These are phyloP conservation scores for Magnolia sinica DNA, from an alignment of 164 flowering plant species.

Conservation along the genomic window DNA sequence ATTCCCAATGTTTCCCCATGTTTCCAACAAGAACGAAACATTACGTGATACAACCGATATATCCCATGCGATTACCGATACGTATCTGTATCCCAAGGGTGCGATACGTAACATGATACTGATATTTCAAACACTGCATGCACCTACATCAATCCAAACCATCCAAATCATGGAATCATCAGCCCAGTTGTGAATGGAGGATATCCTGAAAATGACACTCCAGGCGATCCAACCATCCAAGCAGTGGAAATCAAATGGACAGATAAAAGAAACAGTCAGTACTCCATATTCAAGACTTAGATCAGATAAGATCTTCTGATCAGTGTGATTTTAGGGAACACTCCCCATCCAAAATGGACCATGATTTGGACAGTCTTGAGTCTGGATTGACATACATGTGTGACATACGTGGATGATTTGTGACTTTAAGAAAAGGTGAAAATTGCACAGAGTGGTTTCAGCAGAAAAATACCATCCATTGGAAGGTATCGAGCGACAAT, in stretches of 20 bases:
- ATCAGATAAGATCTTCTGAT: neutral
- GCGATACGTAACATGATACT: too few relatives aligned
- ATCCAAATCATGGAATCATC: too few relatives aligned
- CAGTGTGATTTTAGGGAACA: too few relatives aligned
- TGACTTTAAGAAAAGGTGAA: neutral
- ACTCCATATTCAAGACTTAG: neutral
- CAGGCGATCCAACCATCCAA: neutral
- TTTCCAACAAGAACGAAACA: too few relatives aligned
- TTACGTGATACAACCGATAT: too few relatives aligned
- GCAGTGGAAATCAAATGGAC: neutral
- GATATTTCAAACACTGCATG: too few relatives aligned
- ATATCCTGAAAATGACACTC: neutral
- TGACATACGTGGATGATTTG: neutral
- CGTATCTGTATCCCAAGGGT: too few relatives aligned
- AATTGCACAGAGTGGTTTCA: neutral
- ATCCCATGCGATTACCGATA: too few relatives aligned
- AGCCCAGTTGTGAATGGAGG: too few relatives aligned
- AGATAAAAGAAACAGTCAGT: neutral
- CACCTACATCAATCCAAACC: too few relatives aligned
- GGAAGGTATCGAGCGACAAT: neutral
- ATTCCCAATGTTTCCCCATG: too few relatives aligned
- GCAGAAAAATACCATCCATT: neutral
- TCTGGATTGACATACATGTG: neutral
- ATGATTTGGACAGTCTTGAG: neutral
- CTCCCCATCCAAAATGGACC: neutral